Evolutionary conservation across 441 rosid species (phyloP), one percentile per base, ranked within the genome.

Genomic region (Daphne laureola): DNA sequence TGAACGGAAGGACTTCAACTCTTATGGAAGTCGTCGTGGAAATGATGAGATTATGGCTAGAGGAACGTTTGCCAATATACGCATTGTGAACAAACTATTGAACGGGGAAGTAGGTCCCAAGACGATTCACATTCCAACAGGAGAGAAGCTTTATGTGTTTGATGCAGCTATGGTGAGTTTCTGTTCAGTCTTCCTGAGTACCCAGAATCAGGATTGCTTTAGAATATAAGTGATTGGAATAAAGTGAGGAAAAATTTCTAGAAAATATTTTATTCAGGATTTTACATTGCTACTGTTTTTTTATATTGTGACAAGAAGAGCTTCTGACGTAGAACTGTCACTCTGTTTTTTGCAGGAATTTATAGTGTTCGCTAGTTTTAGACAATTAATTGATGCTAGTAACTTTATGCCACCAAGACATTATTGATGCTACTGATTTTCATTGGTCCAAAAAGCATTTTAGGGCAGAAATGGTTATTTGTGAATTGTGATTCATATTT

Each of bases 21-120:
- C 97, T 8, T 94, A 94, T 53, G 97, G 99, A 61, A 94, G 99
- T 74, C 97, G 97, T 16, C 96, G 97, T 57, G 99, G 97, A 3
- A 90, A 94, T 26, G 97, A 94, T 57, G 95, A 90, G 64, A 73
- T 94, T 45, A 94, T 94, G 99, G 96, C 96, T 13, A 80, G 97
- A 75, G 99, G 99, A 55, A 94, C 97, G 63, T 94, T 94, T 67
- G 97, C 99, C 53, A 93, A 90, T 60, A 93, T 93, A 54, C 91
- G 97, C 59, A 52, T 93, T 36, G 99, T 93, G 31, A 93, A 93
- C 86, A 93, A 90, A 76, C 91, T 93, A 61, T 62, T 87, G 76
- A 83, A 87, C 49, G 97, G 97, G 12, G 99, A 93, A 62, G 99
- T 87, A 45, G 96, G 96, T 40, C 88, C 97, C 5, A 87, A 86